Evolutionary conservation across 805 yeast genomes (phyloP).

Genomic region (Candida railenensis): DNA sequence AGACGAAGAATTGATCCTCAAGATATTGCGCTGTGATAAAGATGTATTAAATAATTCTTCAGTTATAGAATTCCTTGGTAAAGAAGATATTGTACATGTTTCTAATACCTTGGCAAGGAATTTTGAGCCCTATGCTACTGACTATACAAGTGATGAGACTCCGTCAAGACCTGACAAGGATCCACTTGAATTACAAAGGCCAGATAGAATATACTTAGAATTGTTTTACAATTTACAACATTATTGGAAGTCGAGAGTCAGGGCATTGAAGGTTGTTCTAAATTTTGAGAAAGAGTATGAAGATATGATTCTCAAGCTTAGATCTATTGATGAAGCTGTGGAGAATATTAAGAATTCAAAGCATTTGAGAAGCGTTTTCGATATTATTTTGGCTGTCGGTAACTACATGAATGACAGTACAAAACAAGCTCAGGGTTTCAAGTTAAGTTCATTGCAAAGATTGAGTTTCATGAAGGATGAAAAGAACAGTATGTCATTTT

Average conservation of each 20-base stretch:
- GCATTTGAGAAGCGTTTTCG: constrained; percentile 57
- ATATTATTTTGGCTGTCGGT: constrained; percentile 69
- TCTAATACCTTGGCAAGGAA: constrained; percentile 54
- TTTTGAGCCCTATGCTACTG: constrained; percentile 63
- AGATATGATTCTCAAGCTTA: constrained; percentile 56
- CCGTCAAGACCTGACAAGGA: constrained; percentile 49
- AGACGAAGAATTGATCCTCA: constrained; percentile 53
- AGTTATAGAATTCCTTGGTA: constrained; percentile 67
- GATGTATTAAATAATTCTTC: constrained; percentile 52
- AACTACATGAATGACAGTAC: constrained; percentile 75
- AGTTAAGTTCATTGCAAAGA: constrained; percentile 64
- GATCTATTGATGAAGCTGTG: constrained; percentile 58
- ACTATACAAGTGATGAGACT: constrained; percentile 32
- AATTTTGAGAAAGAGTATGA: constrained; percentile 65
- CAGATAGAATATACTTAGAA: constrained; percentile 69
- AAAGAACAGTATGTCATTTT: constrained; percentile 65
- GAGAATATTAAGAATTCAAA: constrained; percentile 51
- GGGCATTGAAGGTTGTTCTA: constrained; percentile 53
- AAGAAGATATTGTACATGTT: constrained; percentile 61
- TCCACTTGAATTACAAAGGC: constrained; percentile 57
- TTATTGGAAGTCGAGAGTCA: constrained; percentile 73
- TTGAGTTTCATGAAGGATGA: constrained; percentile 71
- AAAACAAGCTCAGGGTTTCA: constrained; percentile 70
- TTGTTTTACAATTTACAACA: constrained; percentile 64
- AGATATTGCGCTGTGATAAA: constrained; percentile 60